Conservation (phyloP, 1,284 basidiomycete genomes). For the Sutorius eximius region DNA sequence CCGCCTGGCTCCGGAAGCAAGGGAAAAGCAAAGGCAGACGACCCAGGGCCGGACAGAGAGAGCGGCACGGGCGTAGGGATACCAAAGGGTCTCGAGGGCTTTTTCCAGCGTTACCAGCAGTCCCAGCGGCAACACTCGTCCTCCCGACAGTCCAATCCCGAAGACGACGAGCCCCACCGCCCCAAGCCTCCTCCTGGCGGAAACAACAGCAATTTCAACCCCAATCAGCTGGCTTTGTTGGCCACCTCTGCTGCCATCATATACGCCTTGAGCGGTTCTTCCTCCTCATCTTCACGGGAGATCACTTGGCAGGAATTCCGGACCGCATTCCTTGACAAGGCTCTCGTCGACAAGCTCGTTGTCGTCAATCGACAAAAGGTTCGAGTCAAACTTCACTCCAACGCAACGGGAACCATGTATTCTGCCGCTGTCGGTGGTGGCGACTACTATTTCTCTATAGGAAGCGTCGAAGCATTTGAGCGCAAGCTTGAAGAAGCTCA, state of each 20-base stretch:
- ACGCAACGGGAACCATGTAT: constrained; percentile 77
- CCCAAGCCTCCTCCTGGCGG: constrained; percentile 46
- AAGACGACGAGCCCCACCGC: constrained; percentile 40
- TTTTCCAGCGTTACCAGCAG: constrained; percentile 74
- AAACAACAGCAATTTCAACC: constrained; percentile 49
- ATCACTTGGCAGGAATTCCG: constrained; percentile 99
- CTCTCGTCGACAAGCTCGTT: constrained; percentile 91
- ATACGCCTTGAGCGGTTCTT: constrained; percentile 66
- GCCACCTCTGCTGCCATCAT: constrained; percentile 63
- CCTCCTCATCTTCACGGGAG: constrained; percentile 69
- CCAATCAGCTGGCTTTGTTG: constrained; percentile 61
- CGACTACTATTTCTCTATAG: constrained; percentile 95
- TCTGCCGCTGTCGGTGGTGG: constrained; percentile 50
- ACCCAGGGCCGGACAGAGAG: constrained; percentile 23
- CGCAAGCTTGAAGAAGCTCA: constrained; percentile 93
- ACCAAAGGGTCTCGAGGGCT: constrained; percentile 68
- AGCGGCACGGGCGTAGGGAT: constrained; percentile 25
- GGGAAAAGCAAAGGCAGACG: constrained; percentile 42
- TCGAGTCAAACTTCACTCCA: constrained; percentile 83
- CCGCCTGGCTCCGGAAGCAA: constrained; percentile 34
- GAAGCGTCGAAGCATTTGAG: constrained; percentile 97
- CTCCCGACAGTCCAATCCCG: constrained; percentile 34
- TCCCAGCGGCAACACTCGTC: constrained; percentile 40
- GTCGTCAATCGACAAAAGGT: constrained; percentile 94
- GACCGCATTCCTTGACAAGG: constrained; percentile 93